phyloP scores from a whole-genome alignment of 768 basidiomycete genomes.

The Leccinum barrowsii region DNA sequence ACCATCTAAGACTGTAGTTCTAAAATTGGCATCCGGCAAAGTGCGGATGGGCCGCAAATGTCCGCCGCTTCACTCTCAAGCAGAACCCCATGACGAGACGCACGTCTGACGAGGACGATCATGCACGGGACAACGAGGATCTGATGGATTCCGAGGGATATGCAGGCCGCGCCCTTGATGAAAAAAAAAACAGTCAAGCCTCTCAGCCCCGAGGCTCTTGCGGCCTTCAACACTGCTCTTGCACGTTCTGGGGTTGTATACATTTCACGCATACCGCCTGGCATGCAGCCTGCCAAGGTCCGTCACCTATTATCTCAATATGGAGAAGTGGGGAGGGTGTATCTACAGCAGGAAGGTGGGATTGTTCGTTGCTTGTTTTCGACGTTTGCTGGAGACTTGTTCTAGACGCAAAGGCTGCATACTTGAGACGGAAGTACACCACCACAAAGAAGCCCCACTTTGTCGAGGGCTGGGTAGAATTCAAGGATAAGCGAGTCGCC shows the following conservation, averaged over 20 bases:
- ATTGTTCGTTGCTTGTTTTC: neutral
- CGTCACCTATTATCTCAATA: slow-evolving; percentile 88
- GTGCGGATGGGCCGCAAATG: no score
- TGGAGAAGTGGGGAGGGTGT: slow-evolving; percentile 89
- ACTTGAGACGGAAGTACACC: slow-evolving; percentile 76
- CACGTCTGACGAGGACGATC: slow-evolving; percentile 14
- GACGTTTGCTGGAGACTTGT: neutral
- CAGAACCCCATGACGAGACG: no score
- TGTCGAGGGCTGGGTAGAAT: slow-evolving; percentile 98
- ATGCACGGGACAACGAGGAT: slow-evolving; percentile 21
- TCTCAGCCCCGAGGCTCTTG: slow-evolving; percentile 69
- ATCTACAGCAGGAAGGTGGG: slow-evolving; percentile 88
- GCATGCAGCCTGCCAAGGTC: slow-evolving; percentile 96
- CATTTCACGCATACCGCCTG: slow-evolving; percentile 94
- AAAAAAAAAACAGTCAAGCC: slow-evolving; percentile 59
- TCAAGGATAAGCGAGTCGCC: slow-evolving; percentile 90
- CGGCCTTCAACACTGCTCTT: slow-evolving; percentile 69
- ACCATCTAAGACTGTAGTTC: neutral
- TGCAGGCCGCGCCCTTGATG: slow-evolving; percentile 38
- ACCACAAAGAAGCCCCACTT: slow-evolving; percentile 84
- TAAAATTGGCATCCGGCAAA: slow-evolving; percentile 4
- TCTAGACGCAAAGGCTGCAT: slow-evolving; percentile 82
- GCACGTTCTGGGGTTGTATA: slow-evolving; percentile 85
- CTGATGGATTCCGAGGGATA: slow-evolving; percentile 57
- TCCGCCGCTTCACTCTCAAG: no score